A percentile compares a stretch with the other conserved stretches of the same genome.
Conservation (phyloP, 345 rosid genomes). For the Salix koriyanagi region DNA sequence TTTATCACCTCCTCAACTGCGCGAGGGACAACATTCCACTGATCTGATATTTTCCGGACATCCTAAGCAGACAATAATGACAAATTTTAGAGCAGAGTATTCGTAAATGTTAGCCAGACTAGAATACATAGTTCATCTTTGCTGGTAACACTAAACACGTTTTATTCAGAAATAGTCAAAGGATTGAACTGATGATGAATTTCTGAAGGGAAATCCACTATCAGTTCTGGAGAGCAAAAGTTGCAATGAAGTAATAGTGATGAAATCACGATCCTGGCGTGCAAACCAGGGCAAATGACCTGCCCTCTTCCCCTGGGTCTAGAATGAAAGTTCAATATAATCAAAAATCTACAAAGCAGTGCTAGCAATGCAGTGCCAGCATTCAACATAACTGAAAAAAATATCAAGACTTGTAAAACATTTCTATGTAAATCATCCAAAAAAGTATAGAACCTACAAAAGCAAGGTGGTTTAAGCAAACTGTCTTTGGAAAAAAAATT, state of each 20-base stretch:
- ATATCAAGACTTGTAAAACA: neutral
- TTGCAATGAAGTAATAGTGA: neutral
- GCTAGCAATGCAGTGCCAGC: too few relatives aligned
- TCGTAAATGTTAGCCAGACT: neutral
- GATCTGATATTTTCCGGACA: conserved; percentile 46
- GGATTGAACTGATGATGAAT: neutral
- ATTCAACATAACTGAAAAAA: neutral
- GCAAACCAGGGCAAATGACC: neutral
- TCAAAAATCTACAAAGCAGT: neutral
- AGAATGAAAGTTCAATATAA: neutral
- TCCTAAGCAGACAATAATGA: conserved; percentile 36
- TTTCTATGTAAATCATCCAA: neutral
- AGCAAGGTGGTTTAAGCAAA: neutral
- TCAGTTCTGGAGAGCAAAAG: neutral
- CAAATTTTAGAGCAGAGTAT: neutral
- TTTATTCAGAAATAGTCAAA: neutral
- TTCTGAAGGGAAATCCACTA: neutral
- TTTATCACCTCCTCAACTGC: conserved; percentile 69
- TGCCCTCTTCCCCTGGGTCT: neutral
- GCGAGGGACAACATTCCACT: conserved; percentile 85
- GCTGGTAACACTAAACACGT: neutral
- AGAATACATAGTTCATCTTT: neutral
- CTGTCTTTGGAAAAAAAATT: neutral
- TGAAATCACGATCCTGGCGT: neutral
- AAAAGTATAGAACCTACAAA: neutral